Evolutionary conservation across 345 rosid genomes (phyloP).

Genomic region (Dipteronia dyeriana): DNA sequence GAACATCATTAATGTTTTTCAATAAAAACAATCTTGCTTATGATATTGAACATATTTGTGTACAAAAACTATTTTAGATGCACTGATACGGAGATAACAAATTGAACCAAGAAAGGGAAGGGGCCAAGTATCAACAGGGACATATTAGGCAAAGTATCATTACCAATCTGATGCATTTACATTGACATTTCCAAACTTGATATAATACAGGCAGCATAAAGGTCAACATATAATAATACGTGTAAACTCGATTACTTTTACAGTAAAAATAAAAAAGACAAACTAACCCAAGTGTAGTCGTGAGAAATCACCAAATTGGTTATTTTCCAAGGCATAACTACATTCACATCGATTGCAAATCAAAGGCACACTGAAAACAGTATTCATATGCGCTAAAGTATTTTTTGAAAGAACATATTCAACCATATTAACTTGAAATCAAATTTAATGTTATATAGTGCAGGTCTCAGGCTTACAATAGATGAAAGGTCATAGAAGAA

Average conservation of each 20-base stretch:
- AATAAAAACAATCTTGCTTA: not conserved
- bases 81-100: not conserved
- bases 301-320: not conserved
- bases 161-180: not conserved
- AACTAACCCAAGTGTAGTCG: not conserved
- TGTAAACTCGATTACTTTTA: not conserved
- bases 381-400: not conserved
- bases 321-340: not conserved
- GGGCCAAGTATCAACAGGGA: not conserved
- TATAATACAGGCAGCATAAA: not conserved
- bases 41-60: not conserved
- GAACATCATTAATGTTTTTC: not conserved
- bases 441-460: not conserved
- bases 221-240: not conserved
- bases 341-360: not conserved
- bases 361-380: not conserved
- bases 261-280: not conserved
- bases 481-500: not conserved
- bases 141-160: not conserved
- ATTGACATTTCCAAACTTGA: not conserved
- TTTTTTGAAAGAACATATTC: not conserved
- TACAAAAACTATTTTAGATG: not conserved
- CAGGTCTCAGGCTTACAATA: not conserved
- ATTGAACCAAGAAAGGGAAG: not conserved
- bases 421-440: not conserved